phyloP scores from a whole-genome alignment of 176 grass and related monocot species.

The Raddia guianensis region DNA sequence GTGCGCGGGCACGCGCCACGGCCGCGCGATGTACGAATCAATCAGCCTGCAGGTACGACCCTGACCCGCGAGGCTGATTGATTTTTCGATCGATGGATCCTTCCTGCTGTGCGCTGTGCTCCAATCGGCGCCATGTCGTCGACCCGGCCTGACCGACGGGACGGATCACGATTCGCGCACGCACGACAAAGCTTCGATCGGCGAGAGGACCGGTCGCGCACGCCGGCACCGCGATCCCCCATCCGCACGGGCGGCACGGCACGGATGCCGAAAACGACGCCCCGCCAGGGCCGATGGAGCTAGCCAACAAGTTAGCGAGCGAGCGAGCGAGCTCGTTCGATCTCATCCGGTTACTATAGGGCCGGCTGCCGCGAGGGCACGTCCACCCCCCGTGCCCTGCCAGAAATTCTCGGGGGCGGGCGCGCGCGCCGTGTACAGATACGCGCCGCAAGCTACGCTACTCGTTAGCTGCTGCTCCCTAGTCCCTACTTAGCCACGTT shows the following conservation, averaged over 20 bases:
- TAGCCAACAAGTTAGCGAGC: no score
- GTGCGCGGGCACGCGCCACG: no score
- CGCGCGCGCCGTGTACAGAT: not conserved
- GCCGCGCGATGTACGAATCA: not conserved
- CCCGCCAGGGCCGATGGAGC: not conserved
- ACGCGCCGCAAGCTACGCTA: not conserved
- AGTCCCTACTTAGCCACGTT: no score
- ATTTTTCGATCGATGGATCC: not conserved
- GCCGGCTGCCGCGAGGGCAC: not conserved
- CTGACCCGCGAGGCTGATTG: conserved; percentile 17
- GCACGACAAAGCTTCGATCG: conserved; percentile 20
- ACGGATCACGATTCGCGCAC: not conserved
- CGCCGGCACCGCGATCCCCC: conserved; percentile 7
- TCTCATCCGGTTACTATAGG: not conserved
- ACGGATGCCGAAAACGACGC: conserved; percentile 27
- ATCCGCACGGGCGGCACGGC: not conserved
- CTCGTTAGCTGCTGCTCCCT: not conserved
- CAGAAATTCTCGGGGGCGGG: not conserved
- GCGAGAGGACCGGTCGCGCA: not conserved
- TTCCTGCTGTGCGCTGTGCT: conserved; percentile 9
- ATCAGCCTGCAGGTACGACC: conserved; percentile 26
- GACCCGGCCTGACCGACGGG: conserved; percentile 19
- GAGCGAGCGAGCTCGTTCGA: not conserved
- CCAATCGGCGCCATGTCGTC: conserved; percentile 12
- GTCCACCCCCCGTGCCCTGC: not conserved